These are phyloP conservation scores for Curvularia eragrostidis DNA, from an alignment of 2,329 filamentous ascomycete genomes.

Conservation along the genomic window DNA sequence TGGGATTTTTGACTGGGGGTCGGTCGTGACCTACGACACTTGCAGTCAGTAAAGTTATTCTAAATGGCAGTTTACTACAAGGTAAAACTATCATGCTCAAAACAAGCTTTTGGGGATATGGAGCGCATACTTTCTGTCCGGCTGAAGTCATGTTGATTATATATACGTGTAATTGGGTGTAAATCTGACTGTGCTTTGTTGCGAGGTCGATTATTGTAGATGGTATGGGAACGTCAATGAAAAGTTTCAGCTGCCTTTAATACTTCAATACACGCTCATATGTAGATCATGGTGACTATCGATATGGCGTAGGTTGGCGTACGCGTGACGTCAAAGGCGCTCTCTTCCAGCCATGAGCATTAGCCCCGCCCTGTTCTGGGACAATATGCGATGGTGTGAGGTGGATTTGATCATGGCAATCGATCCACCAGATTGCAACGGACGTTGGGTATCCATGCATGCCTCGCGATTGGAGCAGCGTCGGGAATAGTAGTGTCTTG, in stretches of 20 bases:
- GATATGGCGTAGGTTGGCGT: conserved; percentile 21
- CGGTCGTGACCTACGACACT: conserved; percentile 55
- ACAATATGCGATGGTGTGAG: neutral
- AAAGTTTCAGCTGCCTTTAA: conserved; percentile 4
- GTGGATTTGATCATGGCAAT: neutral
- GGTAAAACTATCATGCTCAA: neutral
- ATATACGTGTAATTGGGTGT: too few species aligned
- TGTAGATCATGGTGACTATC: conserved; percentile 15
- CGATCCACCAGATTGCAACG: neutral
- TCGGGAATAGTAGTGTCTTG: conserved; percentile 4
- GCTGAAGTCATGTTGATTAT: conserved; percentile 22
- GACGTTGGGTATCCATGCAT: conserved; percentile 7
- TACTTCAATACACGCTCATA: conserved; percentile 8
- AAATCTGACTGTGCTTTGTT: neutral
- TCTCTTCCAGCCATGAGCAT: conserved; percentile 5
- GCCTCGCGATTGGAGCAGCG: conserved; percentile 5
- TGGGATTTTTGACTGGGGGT: conserved; percentile 55
- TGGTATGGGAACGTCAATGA: neutral
- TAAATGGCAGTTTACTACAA: neutral
- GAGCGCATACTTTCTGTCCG: conserved; percentile 29
- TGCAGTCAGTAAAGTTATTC: conserved; percentile 11
- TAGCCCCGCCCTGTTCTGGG: conserved; percentile 4
- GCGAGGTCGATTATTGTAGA: neutral
- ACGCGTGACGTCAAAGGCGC: conserved; percentile 25
- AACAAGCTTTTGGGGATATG: neutral